Evolutionary conservation across 2,329 filamentous ascomycete species (phyloP), one percentile per base, ranked within the genome.

Genomic region (Dothidotthia symphoricarpi): DNA sequence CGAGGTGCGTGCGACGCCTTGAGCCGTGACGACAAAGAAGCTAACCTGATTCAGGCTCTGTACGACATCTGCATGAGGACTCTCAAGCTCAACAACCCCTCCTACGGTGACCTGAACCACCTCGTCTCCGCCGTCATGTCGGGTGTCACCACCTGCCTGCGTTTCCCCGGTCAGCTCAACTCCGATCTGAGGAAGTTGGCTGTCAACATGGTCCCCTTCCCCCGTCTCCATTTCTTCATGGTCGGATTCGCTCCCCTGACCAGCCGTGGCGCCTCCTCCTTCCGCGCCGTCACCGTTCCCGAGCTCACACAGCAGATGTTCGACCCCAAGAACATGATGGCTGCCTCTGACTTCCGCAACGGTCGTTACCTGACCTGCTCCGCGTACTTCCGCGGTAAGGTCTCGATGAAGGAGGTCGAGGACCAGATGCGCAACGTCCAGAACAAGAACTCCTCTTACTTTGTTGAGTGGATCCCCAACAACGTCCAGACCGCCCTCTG

Each of bases 241-340:
- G 93, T 98, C 71, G 93, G 93, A 73, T 98, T 98, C 72, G 91
- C 93, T 74, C 93, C 93, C 69, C 82, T 98, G 67, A 98, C 93
- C 72, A 95, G 88, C 75, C 85, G 86, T 73, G 83, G 84, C 63
- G 86, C 91, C 57, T 75, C 94, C 81, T 88, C 87, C 61, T 98
- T 97, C 91, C 93, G 93, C 69, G 91, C 93, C 57, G 86, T 97
- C 73, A 90, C 85, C 67, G 93, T 98, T 48, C 91, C 93, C 42
- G 93, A 98, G 81, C 82, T 98, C 72, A 97, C 93, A 66, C 93
- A 98, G 80, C 93, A 98, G 76, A 97, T 98, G 89, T 98, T 95
- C 80, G 93, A 98, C 80, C 91, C 93, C 67, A 98, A 97, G 89
- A 98, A 98, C 85, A 98, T 98, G 91, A 98, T 98, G 93, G 93